Conservation (phyloP, 139 green algal genomes). For the Nannochloris sp. region DNA sequence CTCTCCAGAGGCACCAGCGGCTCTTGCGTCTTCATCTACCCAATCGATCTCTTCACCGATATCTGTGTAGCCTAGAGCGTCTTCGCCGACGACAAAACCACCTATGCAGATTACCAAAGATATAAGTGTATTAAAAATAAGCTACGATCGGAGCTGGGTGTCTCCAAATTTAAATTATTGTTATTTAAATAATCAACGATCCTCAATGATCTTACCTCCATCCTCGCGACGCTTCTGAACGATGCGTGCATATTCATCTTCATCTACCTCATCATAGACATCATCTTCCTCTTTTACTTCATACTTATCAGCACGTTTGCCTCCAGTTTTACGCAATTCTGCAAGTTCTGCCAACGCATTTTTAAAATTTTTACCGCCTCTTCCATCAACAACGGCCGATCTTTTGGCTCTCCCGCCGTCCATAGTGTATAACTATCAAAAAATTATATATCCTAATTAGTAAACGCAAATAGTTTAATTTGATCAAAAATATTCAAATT, state of each 20-base stretch:
- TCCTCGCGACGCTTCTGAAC: constrained; percentile 76
- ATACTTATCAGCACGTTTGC: constrained; percentile 50
- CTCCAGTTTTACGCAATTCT: constrained; percentile 32
- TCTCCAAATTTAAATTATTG: neutral
- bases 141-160: neutral
- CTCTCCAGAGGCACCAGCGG: constrained; percentile 1
- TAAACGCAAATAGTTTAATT: no score
- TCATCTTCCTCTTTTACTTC: constrained; percentile 71
- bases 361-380: constrained; percentile 16
- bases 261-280: constrained; percentile 86
- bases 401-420: neutral
- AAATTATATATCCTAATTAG: neutral
- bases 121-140: neutral
- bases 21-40: constrained; percentile 22
- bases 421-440: neutral
- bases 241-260: constrained; percentile 80
- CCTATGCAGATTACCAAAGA: constrained; percentile 22
- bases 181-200: neutral
- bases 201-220: constrained; percentile 39
- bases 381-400: neutral
- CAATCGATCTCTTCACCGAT: constrained; percentile 87
- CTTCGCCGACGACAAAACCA: constrained; percentile 75
- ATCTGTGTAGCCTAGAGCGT: constrained; percentile 74
- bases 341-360: constrained; percentile 29
- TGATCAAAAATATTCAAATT: constrained; percentile 1